A percentile compares a stretch with the other conserved stretches of the same genome.
These are phyloP conservation scores for Hippophae rhamnoides DNA, from an alignment of 306 rosid species.

Conservation along the genomic window DNA sequence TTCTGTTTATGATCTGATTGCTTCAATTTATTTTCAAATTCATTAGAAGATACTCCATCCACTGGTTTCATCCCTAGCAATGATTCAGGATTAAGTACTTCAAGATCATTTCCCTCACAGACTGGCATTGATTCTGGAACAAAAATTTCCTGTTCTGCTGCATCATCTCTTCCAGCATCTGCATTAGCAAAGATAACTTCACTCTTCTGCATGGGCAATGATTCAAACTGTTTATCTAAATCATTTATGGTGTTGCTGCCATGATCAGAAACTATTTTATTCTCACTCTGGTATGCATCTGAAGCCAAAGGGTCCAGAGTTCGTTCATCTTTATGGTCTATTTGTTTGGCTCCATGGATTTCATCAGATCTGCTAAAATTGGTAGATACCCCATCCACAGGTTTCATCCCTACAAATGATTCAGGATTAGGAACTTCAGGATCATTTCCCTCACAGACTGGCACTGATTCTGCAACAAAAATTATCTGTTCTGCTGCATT, in stretches of 20 bases:
- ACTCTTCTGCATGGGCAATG: slow-evolving; percentile 17
- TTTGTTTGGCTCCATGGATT: slow-evolving; percentile 20
- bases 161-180: slow-evolving; percentile 27
- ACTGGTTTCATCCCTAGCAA: slow-evolving; percentile 25
- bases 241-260: slow-evolving; percentile 19
- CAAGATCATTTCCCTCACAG: slow-evolving; percentile 22
- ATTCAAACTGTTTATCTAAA: slow-evolving; percentile 25
- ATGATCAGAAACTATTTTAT: slow-evolving; percentile 24
- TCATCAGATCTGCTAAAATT: slow-evolving; percentile 24
- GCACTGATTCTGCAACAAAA: slow-evolving; percentile 20
- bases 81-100: slow-evolving; percentile 21
- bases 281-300: slow-evolving; percentile 29
- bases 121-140: slow-evolving; percentile 20
- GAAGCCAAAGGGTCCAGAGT: slow-evolving; percentile 21
- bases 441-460: slow-evolving; percentile 26
- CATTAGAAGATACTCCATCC: slow-evolving; percentile 29
- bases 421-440: slow-evolving; percentile 23
- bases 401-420: slow-evolving; percentile 23
- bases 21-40: slow-evolving; percentile 24
- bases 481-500: slow-evolving; percentile 20
- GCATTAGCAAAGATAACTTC: slow-evolving; percentile 13
- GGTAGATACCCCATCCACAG: slow-evolving; percentile 15
- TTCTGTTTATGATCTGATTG: slow-evolving; percentile 22
- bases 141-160: slow-evolving; percentile 21
- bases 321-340: slow-evolving; percentile 20